Base-by-base conservation (phyloP, 139 green algal species). In the Coelastrella sp. region DNA sequence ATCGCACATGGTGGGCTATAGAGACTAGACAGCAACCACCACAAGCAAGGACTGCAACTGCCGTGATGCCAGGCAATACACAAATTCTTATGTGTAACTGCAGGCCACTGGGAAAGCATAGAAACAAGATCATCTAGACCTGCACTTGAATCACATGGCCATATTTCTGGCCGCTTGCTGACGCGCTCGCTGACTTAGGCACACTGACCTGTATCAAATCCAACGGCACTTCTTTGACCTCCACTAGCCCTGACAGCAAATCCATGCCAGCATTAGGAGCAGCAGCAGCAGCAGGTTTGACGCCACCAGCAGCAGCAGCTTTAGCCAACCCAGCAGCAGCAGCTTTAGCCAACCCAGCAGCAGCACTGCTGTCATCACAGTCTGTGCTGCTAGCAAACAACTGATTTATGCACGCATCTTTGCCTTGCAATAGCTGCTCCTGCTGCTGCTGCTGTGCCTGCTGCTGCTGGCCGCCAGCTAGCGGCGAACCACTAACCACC, bases 401-500 rank as follows among this genome's bases (percentile, higher is more conserved):
- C 32, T 47, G 32, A 47, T 47, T 1, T 47, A 47, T 47, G 32
- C 32, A 47, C 32, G 1, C 32, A 47, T 47, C 32, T 47, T 47
- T 47, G 32, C 61, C 61, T 71, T 71, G 61, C 61, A 71, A 13
- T 13, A 71, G 61, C 61, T 71, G 61, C 61, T 71, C 10, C 61
- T 71, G 11, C 11, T 71, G 61, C 61, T 13, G 11, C 11, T 71
- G 11, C 32, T 47, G 32, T 47, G n/a, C 32, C 32, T 47, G 32
- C 32, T 47, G 32, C 32, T 47, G 32, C 32, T 47, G 32, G 32
- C 32, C 1, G 32, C 32, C 32, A 47, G n/a, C n/a, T n/a, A n/a
- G n/a, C n/a, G n/a, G n/a, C n/a, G n/a, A n/a, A 47, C 32, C 32
- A 47, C 32, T 47, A 47, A 76, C 68, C 23, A 99, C 71, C 79